Conservation (phyloP, 371 early-diverging fungal genomes). For the Mucor plumbeus region DNA sequence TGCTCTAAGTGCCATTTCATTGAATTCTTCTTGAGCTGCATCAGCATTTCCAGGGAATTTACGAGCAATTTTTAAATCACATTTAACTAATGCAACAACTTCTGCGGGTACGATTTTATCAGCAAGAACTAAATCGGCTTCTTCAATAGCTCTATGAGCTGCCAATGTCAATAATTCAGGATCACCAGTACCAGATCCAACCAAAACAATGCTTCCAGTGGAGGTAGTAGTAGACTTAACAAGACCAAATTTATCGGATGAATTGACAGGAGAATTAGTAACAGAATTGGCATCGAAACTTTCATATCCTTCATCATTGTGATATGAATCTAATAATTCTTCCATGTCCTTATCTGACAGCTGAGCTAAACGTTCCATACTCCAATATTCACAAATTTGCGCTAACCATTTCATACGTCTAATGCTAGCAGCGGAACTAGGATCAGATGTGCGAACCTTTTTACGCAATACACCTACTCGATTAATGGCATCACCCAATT, state of each 20-base stretch:
- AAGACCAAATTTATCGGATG: neutral
- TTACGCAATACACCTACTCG: constrained; percentile 64
- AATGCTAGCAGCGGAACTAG: constrained; percentile 52
- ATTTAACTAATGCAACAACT: constrained; percentile 62
- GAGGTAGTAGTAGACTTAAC: neutral
- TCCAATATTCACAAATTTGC: constrained; percentile 78
- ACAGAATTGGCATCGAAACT: constrained; percentile 26
- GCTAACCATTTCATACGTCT: constrained; percentile 78
- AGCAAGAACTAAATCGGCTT: constrained; percentile 82
- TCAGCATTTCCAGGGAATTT: constrained; percentile 83
- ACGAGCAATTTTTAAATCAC: constrained; percentile 65
- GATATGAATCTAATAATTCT: constrained; percentile 67
- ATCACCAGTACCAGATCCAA: constrained; percentile 92
- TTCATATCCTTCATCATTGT: constrained; percentile 64
- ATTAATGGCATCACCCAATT: constrained; percentile 68
- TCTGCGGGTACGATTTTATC: constrained; percentile 84
- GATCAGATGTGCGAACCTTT: constrained; percentile 61
- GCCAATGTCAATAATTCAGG: constrained; percentile 81
- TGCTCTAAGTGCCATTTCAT: constrained; percentile 68
- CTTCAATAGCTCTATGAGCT: constrained; percentile 69
- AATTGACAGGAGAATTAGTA: neutral
- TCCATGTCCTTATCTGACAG: constrained; percentile 67
- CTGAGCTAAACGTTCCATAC: constrained; percentile 63
- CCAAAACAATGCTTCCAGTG: constrained; percentile 57
- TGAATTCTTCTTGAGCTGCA: constrained; percentile 82